Evolutionary conservation across 257 asterid species (phyloP), one percentile per base, ranked within the genome.

Genomic region (Solanum boliviense): DNA sequence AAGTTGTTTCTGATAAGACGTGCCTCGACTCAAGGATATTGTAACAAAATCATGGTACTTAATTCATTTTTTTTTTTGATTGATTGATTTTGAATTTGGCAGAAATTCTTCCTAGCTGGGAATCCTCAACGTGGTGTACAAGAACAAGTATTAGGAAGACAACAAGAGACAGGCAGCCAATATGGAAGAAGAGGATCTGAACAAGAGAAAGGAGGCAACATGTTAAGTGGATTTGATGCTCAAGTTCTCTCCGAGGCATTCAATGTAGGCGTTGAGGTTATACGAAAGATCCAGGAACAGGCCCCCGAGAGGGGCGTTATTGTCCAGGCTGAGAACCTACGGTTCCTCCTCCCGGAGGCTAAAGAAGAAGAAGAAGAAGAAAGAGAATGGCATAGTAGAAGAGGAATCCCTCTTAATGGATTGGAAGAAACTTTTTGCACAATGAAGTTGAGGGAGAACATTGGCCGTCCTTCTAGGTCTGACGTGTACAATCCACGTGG

Each of bases 81-180:
- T 41, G 15, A 25, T 16, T 78, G 62, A 79, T 41, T 44, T 44
- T 79, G 1, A 1, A 79, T 27, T 79, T 74, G 23, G 4, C 88
- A 94, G 98, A 92, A 91, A 78, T 94, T 93, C 91, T 94, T 93
- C 68, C 89, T 93, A 15, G 98, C 94, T 5, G 98, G 96, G 15
- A 94, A 87, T 82, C 94, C 94, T 9, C 88, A 83, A 87, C 92
- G 86, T 5, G 67, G 72, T 5, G 79, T 84, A 25, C 91, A 89
- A 41, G 79, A 78, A 35, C 76, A 73, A 20, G 21, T 67, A 79
- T 34, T 52, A 74, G 84, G 82, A 84, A 87, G 84, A 23, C 75
- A 27, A 31, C 75, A 75, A 58, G 71, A 52, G 48, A 25, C 7
- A 48, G 18, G 3, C 9, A 31, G 85, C 70, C 70, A 27, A 48